These are phyloP conservation scores for Paraphaeosphaeria sporulosa DNA, from an alignment of 2,329 filamentous ascomycete species.

Conservation along the genomic window DNA sequence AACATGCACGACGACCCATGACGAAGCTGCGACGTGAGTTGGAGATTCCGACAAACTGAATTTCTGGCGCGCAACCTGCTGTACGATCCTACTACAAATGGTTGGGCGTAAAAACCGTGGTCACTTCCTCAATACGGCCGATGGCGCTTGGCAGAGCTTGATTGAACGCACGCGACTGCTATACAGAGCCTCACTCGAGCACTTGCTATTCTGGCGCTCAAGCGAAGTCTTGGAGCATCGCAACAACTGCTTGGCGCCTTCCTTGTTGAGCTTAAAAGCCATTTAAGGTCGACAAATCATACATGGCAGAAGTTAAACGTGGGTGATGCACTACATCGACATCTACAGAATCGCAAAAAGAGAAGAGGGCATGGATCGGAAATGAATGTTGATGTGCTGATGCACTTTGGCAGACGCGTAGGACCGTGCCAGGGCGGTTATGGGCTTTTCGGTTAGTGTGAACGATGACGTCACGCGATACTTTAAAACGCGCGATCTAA, in stretches of 20 bases:
- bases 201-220: background rate
- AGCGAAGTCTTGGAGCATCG: conserved; percentile 6
- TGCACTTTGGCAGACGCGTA: background rate
- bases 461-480: background rate
- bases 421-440: background rate
- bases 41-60: background rate
- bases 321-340: background rate
- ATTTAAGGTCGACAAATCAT: background rate
- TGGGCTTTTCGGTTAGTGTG: background rate
- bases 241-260: conserved; percentile 7
- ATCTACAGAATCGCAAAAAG: background rate
- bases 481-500: no score
- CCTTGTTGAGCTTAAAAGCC: background rate
- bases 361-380: background rate
- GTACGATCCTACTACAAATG: background rate
- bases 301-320: background rate
- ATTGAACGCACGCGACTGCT: background rate
- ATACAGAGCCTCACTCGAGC: conserved; percentile 6
- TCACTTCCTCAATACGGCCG: background rate
- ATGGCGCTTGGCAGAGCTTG: background rate
- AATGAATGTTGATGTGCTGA: background rate
- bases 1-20: conserved; percentile 13
- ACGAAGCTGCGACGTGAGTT: background rate
- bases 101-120: background rate
- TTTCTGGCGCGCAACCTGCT: background rate